Evolutionary conservation across 768 basidiomycete species (phyloP), one percentile per base, ranked within the genome.

Genomic region (Trametes punicea): DNA sequence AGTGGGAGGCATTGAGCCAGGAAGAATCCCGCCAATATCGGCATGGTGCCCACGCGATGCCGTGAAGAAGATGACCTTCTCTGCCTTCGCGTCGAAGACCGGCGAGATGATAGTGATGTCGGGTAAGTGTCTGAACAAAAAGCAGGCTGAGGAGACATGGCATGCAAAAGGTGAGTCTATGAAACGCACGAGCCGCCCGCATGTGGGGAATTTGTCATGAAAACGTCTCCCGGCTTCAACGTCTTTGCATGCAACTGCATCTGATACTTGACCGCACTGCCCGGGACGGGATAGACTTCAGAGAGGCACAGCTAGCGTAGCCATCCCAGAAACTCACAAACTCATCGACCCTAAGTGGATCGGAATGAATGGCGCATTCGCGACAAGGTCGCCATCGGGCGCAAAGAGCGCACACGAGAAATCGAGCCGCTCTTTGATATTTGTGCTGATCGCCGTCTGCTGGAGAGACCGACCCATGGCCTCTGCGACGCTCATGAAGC

Each of bases 401-500:
- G 90, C 89, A 64, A 98, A 98, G 33, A 98, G 75, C 2, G 95
- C 95, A 71, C 95, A 98, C 9, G 90, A 93, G 69, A 91, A 97
- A 71, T 97, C 95, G 42, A 97, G 81, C 3, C 95, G 82, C 70
- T 97, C 95, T 72, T 95, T 96, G 78, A 96, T 96, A 67, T 98
- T 95, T 15, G 93, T 94, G 66, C 88, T 87, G 65, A 94, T 94
- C 3, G 93, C 85, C 0, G 93, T 95, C 69, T 95, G 90, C 69
- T 89, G 91, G 21, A 95, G 75, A 0, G 90, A 90, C 46, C 90
- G 78, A 9, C 93, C 94, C 93, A 96, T 97, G 9, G 93, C 93
- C 68, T 96, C 93, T 8, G 93, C 93, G 18, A 98, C 91, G 64
- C 90, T 90, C 95, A 98, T 98, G 74, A 98, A 95, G 40, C 95